These are phyloP conservation scores for Crinitomyces ghanaensis DNA, from an alignment of 805 yeast genomes.

Conservation along the genomic window DNA sequence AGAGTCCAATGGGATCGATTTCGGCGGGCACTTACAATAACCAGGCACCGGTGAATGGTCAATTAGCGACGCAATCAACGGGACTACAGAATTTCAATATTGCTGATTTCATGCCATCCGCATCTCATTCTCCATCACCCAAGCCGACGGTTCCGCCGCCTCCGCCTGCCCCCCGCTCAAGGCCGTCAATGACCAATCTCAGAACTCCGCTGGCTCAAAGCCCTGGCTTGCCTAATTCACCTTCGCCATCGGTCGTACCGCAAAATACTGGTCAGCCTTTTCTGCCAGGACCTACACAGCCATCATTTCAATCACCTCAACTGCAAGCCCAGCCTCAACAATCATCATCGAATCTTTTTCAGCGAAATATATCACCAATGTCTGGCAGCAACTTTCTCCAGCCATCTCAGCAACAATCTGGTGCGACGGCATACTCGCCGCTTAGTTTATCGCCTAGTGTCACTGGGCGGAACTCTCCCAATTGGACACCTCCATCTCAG, in stretches of 20 bases:
- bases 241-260: background rate
- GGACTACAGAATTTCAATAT: constrained; percentile 1
- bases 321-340: background rate
- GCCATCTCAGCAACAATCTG: constrained; percentile 1
- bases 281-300: background rate
- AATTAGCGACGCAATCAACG: no score
- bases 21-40: no score
- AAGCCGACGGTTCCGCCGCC: background rate
- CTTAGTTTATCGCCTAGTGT: no score
- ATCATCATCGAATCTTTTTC: background rate
- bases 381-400: constrained; percentile 1
- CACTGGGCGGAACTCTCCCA: background rate
- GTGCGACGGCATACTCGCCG: background rate
- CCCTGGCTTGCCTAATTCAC: no score
- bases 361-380: background rate
- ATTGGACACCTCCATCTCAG: background rate
- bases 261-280: background rate
- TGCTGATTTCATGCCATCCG: constrained; percentile 6
- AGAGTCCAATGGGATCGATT: no score
- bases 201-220: background rate
- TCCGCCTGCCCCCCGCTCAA: constrained; percentile 2
- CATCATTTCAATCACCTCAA: background rate
- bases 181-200: background rate
- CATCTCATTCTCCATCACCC: constrained; percentile 15
- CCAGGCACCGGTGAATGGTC: no score